A percentile compares a stretch with the other conserved stretches of the same genome.
phyloP scores from a whole-genome alignment of 106 monocot genomes.

The Gastrodia elata region DNA sequence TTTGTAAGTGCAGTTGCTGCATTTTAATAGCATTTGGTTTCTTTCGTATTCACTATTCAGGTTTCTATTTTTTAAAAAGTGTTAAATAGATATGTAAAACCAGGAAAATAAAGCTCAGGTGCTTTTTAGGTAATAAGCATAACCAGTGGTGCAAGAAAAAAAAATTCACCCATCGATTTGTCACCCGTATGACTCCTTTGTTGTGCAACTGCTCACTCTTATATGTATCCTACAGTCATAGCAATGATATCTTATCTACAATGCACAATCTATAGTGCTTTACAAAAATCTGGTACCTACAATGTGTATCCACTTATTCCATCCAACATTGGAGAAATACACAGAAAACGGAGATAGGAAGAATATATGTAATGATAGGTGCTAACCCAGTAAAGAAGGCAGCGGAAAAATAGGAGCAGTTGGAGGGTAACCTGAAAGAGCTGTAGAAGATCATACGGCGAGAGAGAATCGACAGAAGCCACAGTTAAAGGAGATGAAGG shows the following conservation, averaged over 20 bases:
- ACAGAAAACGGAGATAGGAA: background rate
- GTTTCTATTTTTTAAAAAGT: too few relatives aligned
- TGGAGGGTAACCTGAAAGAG: conserved; percentile 50
- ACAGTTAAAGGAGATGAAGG: conserved; percentile 1
- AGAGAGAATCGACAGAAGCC: conserved; percentile 6
- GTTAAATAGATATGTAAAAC: too few relatives aligned
- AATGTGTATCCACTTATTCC: background rate
- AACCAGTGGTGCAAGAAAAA: background rate
- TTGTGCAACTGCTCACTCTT: background rate
- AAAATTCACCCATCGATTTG: background rate
- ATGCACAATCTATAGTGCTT: background rate
- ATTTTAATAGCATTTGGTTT: too few relatives aligned
- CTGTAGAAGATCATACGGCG: conserved; percentile 43
- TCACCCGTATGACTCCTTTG: background rate
- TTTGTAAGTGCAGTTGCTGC: too few relatives aligned
- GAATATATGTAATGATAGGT: background rate
- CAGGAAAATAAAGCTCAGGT: too few relatives aligned
- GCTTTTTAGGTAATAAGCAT: too few relatives aligned
- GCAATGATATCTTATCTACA: background rate
- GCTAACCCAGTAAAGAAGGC: background rate
- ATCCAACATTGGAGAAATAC: background rate
- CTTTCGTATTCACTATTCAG: too few relatives aligned
- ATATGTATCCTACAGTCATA: background rate
- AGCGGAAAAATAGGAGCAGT: background rate
- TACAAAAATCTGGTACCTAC: background rate